Conservation (phyloP, 2,329 filamentous ascomycete genomes). For the Aspergillus ruber region DNA sequence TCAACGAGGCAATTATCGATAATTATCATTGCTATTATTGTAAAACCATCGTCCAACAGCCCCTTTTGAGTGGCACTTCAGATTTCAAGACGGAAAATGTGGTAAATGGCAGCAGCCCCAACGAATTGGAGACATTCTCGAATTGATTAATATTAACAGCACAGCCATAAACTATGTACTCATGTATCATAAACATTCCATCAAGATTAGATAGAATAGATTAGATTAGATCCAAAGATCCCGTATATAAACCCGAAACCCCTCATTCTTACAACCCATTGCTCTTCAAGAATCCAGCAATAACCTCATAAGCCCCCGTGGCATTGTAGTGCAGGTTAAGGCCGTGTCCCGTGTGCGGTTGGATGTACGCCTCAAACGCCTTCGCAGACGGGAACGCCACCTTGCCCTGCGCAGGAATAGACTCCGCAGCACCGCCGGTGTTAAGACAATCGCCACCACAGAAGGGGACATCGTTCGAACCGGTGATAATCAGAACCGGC, state of each 20-base stretch:
- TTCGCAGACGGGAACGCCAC: conserved; percentile 7
- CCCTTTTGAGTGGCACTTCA: too few relatives aligned
- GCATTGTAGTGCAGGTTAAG: conserved; percentile 25
- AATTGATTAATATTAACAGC: too few relatives aligned
- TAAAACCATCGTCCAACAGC: too few relatives aligned
- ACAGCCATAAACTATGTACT: too few relatives aligned
- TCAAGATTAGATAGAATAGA: too few relatives aligned
- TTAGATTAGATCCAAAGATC: background rate
- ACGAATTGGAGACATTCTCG: too few relatives aligned
- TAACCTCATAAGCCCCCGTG: conserved; percentile 16
- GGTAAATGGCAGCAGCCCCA: too few relatives aligned
- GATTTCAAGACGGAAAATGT: too few relatives aligned
- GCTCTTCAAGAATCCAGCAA: background rate
- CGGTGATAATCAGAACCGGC: conserved; percentile 21
- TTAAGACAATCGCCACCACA: conserved; percentile 21
- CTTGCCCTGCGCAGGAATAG: conserved; percentile 11
- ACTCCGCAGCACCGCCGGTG: conserved; percentile 10
- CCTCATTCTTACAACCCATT: background rate
- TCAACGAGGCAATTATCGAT: too few relatives aligned
- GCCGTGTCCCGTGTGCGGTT: conserved; percentile 21
- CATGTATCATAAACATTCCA: too few relatives aligned
- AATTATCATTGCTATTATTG: too few relatives aligned
- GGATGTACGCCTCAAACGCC: conserved; percentile 17
- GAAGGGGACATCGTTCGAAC: conserved; percentile 15
- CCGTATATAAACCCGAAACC: background rate